These are phyloP conservation scores for Botrytis hyacinthi DNA, from an alignment of 2,329 filamentous ascomycete genomes.

Conservation along the genomic window DNA sequence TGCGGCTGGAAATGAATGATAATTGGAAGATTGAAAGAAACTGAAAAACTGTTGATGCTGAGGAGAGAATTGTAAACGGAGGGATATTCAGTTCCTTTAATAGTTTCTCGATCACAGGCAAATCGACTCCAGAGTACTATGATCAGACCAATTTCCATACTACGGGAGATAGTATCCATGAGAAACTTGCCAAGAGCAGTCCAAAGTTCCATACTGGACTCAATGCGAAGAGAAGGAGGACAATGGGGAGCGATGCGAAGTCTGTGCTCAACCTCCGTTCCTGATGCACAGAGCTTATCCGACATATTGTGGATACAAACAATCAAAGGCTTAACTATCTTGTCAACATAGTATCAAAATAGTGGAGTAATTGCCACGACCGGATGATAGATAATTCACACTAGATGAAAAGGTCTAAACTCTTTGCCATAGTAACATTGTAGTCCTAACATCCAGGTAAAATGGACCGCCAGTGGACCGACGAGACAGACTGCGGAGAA, in stretches of 20 bases:
- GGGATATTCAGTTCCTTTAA: constrained; percentile 32
- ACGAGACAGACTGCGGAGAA: constrained; percentile 16
- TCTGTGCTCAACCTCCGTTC: constrained; percentile 3
- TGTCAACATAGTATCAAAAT: not conserved
- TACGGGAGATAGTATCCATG: not conserved
- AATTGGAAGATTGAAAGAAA: constrained; percentile 25
- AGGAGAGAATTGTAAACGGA: constrained; percentile 28
- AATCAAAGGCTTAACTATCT: not conserved
- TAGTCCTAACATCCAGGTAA: not conserved
- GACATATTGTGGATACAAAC: constrained; percentile 13
- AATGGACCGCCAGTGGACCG: not conserved
- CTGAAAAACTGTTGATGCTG: constrained; percentile 34
- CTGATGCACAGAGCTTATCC: constrained; percentile 1
- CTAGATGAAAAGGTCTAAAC: not conserved
- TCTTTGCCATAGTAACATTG: not conserved
- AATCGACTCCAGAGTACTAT: not conserved
- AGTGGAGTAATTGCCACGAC: constrained; percentile 4
- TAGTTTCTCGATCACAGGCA: constrained; percentile 24
- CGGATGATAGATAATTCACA: not conserved
- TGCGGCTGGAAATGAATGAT: constrained; percentile 28
- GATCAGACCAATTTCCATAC: not conserved
- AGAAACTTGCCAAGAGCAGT: constrained; percentile 25
- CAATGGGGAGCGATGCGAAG: constrained; percentile 4
- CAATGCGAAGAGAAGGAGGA: constrained; percentile 1
- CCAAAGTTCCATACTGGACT: constrained; percentile 17